Conservation (phyloP, 164 flowering plant species). For the Liriodendron chinense region DNA sequence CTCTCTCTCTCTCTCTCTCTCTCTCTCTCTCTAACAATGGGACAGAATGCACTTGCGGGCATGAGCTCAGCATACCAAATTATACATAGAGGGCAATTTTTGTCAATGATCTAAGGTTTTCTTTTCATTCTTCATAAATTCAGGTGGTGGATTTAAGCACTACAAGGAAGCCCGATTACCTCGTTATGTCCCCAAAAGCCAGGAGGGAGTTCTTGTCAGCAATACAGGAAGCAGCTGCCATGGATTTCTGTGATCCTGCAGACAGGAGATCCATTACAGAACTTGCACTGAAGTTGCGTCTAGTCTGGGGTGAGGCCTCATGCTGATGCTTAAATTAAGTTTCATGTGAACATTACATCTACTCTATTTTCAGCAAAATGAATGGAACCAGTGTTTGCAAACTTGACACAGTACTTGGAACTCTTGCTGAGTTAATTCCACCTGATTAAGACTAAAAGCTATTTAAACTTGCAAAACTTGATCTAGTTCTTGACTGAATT, state of each 20-base stretch:
- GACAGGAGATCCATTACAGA: conserved; percentile 55
- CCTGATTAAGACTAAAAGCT: no score
- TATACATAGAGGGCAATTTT: not conserved
- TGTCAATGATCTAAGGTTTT: not conserved
- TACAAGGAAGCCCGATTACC: conserved; percentile 45
- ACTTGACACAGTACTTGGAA: not conserved
- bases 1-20: no score
- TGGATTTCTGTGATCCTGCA: conserved; percentile 45
- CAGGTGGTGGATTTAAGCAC: conserved; percentile 68
- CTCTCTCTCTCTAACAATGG: no score
- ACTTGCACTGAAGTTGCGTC: conserved; percentile 53
- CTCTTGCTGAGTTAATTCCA: not conserved
- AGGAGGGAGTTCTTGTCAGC: conserved; percentile 58
- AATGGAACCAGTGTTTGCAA: not conserved
- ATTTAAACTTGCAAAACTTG: not conserved
- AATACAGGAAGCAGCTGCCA: conserved; percentile 53
- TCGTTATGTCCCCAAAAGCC: conserved; percentile 46
- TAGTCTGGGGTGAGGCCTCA: conserved; percentile 74
- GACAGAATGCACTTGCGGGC: not conserved
- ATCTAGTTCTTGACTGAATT: not conserved
- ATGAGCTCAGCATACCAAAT: not conserved
- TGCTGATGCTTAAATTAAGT: not conserved
- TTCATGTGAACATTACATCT: not conserved
- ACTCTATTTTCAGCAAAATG: not conserved
- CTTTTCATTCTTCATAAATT: conserved; percentile 5